Evolutionary conservation across 495 filamentous ascomycete genomes (phyloP).

Genomic region (Penicillium maclennaniae): DNA sequence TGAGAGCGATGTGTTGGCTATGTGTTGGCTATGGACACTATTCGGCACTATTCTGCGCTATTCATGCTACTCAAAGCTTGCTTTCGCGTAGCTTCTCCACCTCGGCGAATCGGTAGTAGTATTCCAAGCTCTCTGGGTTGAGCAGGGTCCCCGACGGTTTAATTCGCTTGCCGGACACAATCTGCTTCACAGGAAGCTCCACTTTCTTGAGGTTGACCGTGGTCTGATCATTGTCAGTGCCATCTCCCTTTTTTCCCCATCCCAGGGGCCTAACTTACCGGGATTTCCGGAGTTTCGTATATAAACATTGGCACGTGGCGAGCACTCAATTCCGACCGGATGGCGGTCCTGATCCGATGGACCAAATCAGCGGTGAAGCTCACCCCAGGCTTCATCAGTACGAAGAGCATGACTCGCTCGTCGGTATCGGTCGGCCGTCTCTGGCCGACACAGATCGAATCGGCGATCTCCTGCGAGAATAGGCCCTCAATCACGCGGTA

Average conservation of each 20-base stretch:
- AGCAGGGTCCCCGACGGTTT: conserved; percentile 73
- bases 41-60: not conserved
- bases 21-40: not conserved
- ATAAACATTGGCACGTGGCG: conserved; percentile 75
- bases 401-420: conserved; percentile 63
- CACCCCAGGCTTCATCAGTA: conserved; percentile 43
- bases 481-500: conserved; percentile 67
- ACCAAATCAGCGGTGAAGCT: conserved; percentile 55
- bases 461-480: conserved; percentile 57
- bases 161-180: conserved; percentile 69
- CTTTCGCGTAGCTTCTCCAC: conserved; percentile 57
- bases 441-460: conserved; percentile 74
- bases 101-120: conserved; percentile 76
- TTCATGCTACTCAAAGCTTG: conserved; percentile 16
- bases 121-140: conserved; percentile 70
- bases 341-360: conserved; percentile 55
- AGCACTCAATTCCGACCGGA: conserved; percentile 59
- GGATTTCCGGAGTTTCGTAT: conserved; percentile 77
- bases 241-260: not conserved
- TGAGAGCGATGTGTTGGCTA: not conserved
- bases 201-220: conserved; percentile 86
- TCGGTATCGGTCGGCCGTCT: conserved; percentile 62
- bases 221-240: conserved; percentile 44
- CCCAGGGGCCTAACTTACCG: conserved; percentile 49
- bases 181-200: conserved; percentile 80